Evolutionary conservation across 306 rosid species (phyloP).

Genomic region (Castanospermum australe): DNA sequence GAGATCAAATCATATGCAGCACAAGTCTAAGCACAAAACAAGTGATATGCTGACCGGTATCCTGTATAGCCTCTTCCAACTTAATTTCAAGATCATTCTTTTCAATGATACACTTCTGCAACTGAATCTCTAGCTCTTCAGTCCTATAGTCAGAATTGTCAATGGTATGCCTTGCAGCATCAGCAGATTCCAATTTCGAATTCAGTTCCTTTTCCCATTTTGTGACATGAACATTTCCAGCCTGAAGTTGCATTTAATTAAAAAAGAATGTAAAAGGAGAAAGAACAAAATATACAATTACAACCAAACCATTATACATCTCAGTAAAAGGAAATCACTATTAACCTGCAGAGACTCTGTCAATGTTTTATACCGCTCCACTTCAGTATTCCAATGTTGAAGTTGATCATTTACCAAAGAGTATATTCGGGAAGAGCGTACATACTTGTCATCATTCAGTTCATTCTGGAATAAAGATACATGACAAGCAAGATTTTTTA

Average conservation of each 20-base stretch:
- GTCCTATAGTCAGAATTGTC: slow-evolving; percentile 55
- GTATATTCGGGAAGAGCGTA: slow-evolving; percentile 66
- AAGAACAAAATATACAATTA: slow-evolving; percentile 17
- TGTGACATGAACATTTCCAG: slow-evolving; percentile 60
- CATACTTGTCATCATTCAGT: slow-evolving; percentile 80
- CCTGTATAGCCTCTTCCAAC: slow-evolving; percentile 88
- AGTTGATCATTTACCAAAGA: slow-evolving; percentile 81
- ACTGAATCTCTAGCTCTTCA: slow-evolving; percentile 81
- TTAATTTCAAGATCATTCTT: slow-evolving; percentile 76
- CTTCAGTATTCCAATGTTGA: slow-evolving; percentile 85
- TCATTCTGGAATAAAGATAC: slow-evolving; percentile 60
- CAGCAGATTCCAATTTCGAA: slow-evolving; percentile 65
- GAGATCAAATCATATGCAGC: slow-evolving; percentile 24
- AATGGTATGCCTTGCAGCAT: slow-evolving; percentile 55
- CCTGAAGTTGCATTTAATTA: slow-evolving; percentile 55
- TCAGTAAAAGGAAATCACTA: slow-evolving; percentile 16
- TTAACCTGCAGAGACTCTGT: slow-evolving; percentile 79
- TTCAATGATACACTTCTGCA: slow-evolving; percentile 66
- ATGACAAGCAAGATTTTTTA: slow-evolving; percentile 11
- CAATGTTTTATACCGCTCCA: slow-evolving; percentile 63
- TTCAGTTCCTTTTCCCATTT: slow-evolving; percentile 84
- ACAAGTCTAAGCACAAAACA: slow-evolving; percentile 27
- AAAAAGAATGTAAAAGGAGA: slow-evolving; percentile 4
- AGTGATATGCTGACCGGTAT: slow-evolving; percentile 56
- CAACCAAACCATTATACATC: not conserved